Conservation (phyloP, 352 stramenopile genomes). For the Globisporangium takayamanum region DNA sequence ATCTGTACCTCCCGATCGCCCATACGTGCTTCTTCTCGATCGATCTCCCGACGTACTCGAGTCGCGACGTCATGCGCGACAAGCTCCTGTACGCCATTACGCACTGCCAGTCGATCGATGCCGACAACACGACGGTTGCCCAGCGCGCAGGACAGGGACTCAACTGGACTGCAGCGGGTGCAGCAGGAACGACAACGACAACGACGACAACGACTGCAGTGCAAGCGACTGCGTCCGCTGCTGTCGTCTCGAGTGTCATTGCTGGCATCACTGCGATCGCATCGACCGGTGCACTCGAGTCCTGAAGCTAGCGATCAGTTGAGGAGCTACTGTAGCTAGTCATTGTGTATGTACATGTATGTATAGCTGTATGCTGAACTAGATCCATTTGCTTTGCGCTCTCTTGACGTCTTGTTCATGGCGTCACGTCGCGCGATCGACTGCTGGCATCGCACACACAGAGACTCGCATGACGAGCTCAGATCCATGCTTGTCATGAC, state of each 20-base stretch:
- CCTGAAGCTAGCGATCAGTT: neutral
- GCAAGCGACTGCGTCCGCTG: slow-evolving; percentile 32
- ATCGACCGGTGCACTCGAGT: neutral
- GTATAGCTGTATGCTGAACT: neutral
- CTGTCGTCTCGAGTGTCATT: slow-evolving; percentile 65
- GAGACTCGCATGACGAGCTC: no score
- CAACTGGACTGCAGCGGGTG: slow-evolving; percentile 63
- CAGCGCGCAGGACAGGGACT: slow-evolving; percentile 81
- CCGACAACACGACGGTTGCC: slow-evolving; percentile 85
- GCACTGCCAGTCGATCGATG: slow-evolving; percentile 84
- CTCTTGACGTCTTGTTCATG: neutral
- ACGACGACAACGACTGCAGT: neutral
- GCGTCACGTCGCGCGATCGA: no score
- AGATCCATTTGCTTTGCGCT: neutral
- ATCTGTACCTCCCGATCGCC: slow-evolving; percentile 82
- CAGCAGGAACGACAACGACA: slow-evolving; percentile 8
- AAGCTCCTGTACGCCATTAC: slow-evolving; percentile 87
- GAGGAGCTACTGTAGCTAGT: slow-evolving; percentile 1
- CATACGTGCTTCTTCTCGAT: slow-evolving; percentile 91
- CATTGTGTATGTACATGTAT: slow-evolving; percentile 1
- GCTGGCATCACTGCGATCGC: slow-evolving; percentile 32
- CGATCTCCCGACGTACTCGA: slow-evolving; percentile 73
- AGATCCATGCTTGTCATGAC: no score
- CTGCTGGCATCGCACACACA: no score
- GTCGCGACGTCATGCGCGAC: slow-evolving; percentile 69